These are phyloP conservation scores for Clitoria ternatea DNA, from an alignment of 306 rosid genomes.

Conservation along the genomic window DNA sequence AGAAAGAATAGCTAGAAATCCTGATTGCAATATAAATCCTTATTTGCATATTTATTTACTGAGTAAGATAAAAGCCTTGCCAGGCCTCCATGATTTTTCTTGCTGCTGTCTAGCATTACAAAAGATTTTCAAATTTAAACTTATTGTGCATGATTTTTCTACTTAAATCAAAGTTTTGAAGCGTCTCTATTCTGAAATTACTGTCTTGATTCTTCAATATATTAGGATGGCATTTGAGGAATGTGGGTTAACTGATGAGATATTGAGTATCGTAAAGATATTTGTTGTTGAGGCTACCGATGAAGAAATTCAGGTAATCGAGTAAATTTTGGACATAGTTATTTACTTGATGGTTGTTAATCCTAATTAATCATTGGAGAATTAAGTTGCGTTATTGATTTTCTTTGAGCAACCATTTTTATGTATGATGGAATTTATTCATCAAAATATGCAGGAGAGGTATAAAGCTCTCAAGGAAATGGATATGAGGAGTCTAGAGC, in stretches of 20 bases:
- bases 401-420: not conserved
- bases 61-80: not conserved
- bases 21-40: not conserved
- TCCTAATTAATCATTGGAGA: not conserved
- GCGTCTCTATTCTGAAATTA: constrained; percentile 4
- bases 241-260: constrained; percentile 51
- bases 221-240: constrained; percentile 64
- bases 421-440: not conserved
- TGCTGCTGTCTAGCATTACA: not conserved
- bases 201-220: constrained; percentile 26
- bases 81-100: not conserved
- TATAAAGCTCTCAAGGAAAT: constrained; percentile 49
- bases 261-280: constrained; percentile 36
- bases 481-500: constrained; percentile 26
- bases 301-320: constrained; percentile 61
- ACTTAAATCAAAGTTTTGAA: not conserved
- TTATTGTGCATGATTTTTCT: not conserved
- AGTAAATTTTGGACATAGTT: not conserved
- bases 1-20: not conserved
- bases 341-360: constrained; percentile 19
- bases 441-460: constrained; percentile 53
- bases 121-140: not conserved
- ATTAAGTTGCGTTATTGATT: not conserved
- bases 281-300: constrained; percentile 41
- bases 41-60: not conserved